A percentile compares a stretch with the other conserved stretches of the same genome.
Conservation (phyloP, 2,329 filamentous ascomycete species). For the Mycosphaerella sp. region DNA sequence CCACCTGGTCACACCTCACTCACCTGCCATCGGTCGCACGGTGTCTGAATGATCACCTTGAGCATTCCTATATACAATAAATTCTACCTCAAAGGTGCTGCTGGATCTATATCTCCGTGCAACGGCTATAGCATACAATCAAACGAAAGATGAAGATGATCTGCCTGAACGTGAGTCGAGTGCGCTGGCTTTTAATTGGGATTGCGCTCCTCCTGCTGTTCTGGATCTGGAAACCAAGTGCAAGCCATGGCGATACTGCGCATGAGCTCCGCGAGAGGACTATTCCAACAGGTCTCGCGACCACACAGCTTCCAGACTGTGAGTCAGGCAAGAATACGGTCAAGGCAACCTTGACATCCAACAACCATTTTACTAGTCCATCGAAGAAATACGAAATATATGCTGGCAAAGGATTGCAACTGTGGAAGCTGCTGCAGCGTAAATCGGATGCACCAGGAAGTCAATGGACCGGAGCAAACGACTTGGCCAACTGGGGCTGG, state of each 20-base stretch:
- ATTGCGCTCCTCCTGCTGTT: background rate
- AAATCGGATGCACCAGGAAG: background rate
- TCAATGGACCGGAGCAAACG: background rate
- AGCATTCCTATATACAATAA: background rate
- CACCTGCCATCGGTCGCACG: background rate
- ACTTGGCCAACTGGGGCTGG: slow-evolving; percentile 4
- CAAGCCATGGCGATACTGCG: background rate
- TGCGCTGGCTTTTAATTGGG: background rate
- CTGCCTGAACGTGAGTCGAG: background rate
- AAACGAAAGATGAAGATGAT: background rate
- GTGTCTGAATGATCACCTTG: background rate
- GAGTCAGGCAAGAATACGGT: background rate
- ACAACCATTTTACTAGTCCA: background rate
- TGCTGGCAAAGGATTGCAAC: slow-evolving; percentile 7
- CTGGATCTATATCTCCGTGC: background rate
- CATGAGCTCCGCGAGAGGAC: background rate
- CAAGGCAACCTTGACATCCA: background rate
- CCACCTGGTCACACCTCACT: background rate
- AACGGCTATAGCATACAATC: background rate
- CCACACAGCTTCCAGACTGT: background rate
- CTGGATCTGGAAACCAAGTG: background rate
- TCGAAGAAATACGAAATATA: slow-evolving; percentile 6
- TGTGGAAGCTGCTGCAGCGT: slow-evolving; percentile 3
- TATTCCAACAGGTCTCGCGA: background rate
- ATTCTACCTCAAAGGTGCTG: background rate